phyloP scores from a whole-genome alignment of 148 eudicot genomes.

The Chenopodium berlandieri region DNA sequence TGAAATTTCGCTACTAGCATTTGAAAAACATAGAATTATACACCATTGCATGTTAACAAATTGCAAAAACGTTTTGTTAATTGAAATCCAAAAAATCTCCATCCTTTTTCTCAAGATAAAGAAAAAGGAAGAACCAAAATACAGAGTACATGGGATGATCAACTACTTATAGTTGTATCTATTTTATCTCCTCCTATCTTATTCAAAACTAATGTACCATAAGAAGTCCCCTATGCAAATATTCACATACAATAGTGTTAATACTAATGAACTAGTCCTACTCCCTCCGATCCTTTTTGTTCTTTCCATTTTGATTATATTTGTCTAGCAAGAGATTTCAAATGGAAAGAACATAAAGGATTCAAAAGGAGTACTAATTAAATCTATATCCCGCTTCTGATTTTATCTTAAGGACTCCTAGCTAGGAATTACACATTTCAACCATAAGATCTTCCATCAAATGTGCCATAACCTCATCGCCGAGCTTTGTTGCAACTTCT shows the following conservation, averaged over 20 bases:
- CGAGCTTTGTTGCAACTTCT: conserved; percentile 52
- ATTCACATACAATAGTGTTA: conserved; percentile 20
- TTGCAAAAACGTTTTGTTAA: neutral
- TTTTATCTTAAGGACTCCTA: neutral
- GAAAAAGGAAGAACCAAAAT: conserved; percentile 5
- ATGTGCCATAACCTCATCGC: conserved; percentile 37
- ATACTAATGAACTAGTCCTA: conserved; percentile 4
- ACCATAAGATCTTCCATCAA: conserved; percentile 50
- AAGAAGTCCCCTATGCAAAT: conserved; percentile 16
- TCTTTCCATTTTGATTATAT: too few species aligned
- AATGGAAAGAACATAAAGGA: too few species aligned
- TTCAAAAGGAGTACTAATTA: too few species aligned
- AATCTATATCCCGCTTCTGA: neutral
- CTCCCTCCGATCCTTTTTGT: neutral
- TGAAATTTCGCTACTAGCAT: neutral
- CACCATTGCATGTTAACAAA: neutral
- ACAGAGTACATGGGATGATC: neutral
- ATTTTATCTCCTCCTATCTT: conserved; percentile 5
- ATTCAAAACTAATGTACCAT: conserved; percentile 13
- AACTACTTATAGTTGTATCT: neutral
- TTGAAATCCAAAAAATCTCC: neutral
- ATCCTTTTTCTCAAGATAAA: conserved; percentile 16
- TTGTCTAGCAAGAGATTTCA: too few species aligned
- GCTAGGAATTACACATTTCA: conserved; percentile 25
- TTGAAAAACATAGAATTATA: neutral